These are phyloP conservation scores for Fusarium coffeatum DNA, from an alignment of 2,329 filamentous ascomycete genomes.

Conservation along the genomic window DNA sequence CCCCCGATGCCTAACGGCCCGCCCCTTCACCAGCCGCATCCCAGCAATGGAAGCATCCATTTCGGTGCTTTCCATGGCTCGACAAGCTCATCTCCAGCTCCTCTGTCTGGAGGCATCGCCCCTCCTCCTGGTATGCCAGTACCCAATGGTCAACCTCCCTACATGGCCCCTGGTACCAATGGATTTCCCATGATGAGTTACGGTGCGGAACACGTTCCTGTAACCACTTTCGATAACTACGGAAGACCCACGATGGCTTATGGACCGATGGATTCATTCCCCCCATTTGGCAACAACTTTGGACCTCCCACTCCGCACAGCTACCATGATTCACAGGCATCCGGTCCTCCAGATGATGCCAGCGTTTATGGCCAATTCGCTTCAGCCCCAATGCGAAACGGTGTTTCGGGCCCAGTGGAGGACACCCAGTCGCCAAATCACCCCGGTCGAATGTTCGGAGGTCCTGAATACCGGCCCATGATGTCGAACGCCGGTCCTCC, in stretches of 20 bases:
- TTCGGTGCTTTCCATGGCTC: slow-evolving; percentile 68
- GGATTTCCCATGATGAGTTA: slow-evolving; percentile 55
- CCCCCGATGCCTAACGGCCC: slow-evolving; percentile 51
- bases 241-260: slow-evolving; percentile 53
- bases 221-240: slow-evolving; percentile 52
- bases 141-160: slow-evolving; percentile 50
- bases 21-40: slow-evolving; percentile 62
- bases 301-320: slow-evolving; percentile 69
- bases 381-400: slow-evolving; percentile 55
- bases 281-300: slow-evolving; percentile 54
- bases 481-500: slow-evolving; percentile 48
- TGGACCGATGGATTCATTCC: slow-evolving; percentile 52
- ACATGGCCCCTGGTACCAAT: slow-evolving; percentile 50
- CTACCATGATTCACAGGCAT: slow-evolving; percentile 71
- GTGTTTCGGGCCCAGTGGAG: slow-evolving; percentile 46
- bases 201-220: slow-evolving; percentile 52
- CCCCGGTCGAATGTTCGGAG: slow-evolving; percentile 49
- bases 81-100: slow-evolving; percentile 67
- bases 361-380: slow-evolving; percentile 56
- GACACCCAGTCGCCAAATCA: slow-evolving; percentile 48
- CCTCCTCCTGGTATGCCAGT: slow-evolving; percentile 60
- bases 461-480: slow-evolving; percentile 50
- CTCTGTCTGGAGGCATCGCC: slow-evolving; percentile 59
- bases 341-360: slow-evolving; percentile 60
- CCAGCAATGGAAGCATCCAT: slow-evolving; percentile 66